Evolutionary conservation across 176 grass and related monocot species (phyloP).

Genomic region (Phyllostachys edulis): DNA sequence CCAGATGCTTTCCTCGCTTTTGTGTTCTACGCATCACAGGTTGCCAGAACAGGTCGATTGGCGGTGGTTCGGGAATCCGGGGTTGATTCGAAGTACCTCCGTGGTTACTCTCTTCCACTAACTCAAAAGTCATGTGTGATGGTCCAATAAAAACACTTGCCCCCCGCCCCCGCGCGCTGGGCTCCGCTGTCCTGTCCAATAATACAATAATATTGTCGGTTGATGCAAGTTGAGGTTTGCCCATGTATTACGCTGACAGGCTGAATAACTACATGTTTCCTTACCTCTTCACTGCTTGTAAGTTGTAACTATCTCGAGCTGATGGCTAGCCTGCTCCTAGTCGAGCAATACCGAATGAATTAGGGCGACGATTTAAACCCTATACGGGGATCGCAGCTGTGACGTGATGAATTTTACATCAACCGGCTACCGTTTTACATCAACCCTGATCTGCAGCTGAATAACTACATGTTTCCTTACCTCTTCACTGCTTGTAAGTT

Average conservation of each 20-base stretch:
- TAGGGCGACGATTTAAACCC: not conserved
- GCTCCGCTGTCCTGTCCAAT: too few relatives aligned
- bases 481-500: not conserved
- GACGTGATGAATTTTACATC: too few relatives aligned
- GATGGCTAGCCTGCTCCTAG: not conserved
- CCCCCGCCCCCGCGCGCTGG: too few relatives aligned
- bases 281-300: not conserved
- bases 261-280: slow-evolving; percentile 20
- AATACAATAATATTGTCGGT: not conserved
- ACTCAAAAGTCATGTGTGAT: not conserved
- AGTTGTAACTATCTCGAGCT: not conserved
- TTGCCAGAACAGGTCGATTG: slow-evolving; percentile 78
- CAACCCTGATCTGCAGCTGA: not conserved
- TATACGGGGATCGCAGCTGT: too few relatives aligned
- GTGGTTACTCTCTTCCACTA: slow-evolving; percentile 60
- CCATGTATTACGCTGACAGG: not conserved
- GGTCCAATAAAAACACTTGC: not conserved
- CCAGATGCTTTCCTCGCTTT: not conserved
- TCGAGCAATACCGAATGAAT: not conserved
- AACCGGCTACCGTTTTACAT: too few relatives aligned
- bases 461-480: slow-evolving; percentile 7
- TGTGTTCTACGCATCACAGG: slow-evolving; percentile 40
- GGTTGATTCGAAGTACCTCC: slow-evolving; percentile 77
- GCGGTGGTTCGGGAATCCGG: slow-evolving; percentile 75
- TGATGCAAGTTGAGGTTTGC: slow-evolving; percentile 4